These are phyloP conservation scores for Bisporella sp. DNA, from an alignment of 2,329 filamentous ascomycete genomes.

Conservation along the genomic window DNA sequence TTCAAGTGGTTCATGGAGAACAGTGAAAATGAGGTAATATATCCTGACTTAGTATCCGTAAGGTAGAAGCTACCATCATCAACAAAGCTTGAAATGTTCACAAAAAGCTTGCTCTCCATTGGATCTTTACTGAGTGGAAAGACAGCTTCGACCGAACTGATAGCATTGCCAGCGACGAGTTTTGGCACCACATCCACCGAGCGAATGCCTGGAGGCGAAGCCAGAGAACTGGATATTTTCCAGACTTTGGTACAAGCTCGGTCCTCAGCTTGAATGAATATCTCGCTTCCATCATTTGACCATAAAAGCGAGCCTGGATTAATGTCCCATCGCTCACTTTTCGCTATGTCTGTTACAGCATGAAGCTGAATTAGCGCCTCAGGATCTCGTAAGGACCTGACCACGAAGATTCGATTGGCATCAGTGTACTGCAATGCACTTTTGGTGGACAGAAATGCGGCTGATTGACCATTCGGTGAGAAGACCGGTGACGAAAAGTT, in stretches of 20 bases:
- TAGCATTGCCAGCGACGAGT: too few species aligned
- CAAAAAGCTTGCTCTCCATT: constrained; percentile 29
- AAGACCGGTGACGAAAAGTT: constrained; percentile 44
- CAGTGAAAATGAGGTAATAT: constrained; percentile 13
- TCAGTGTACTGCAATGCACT: constrained; percentile 72
- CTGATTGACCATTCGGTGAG: constrained; percentile 58
- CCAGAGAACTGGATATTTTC: constrained; percentile 28
- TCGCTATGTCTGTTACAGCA: constrained; percentile 15
- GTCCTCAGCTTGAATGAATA: constrained; percentile 67
- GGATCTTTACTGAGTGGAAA: constrained; percentile 35
- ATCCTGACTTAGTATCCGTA: constrained; percentile 14
- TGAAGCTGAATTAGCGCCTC: too few species aligned
- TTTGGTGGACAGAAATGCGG: constrained; percentile 74
- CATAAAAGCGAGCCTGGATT: constrained; percentile 29
- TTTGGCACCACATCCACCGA: too few species aligned
- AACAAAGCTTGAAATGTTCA: constrained; percentile 57
- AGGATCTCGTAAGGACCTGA: constrained; percentile 48
- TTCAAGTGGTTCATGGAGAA: constrained; percentile 11
- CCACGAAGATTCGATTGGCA: constrained; percentile 58
- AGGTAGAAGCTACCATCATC: constrained; percentile 67
- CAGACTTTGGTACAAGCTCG: constrained; percentile 52
- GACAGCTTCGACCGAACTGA: constrained; percentile 21
- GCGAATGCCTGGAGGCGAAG: too few species aligned
- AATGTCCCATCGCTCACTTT: constrained; percentile 51
- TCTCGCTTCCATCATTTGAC: neutral